A percentile compares a stretch with the other conserved stretches of the same genome.
These are phyloP conservation scores for Onygenales sp. DNA, from an alignment of 2,329 filamentous ascomycete genomes.

Conservation along the genomic window DNA sequence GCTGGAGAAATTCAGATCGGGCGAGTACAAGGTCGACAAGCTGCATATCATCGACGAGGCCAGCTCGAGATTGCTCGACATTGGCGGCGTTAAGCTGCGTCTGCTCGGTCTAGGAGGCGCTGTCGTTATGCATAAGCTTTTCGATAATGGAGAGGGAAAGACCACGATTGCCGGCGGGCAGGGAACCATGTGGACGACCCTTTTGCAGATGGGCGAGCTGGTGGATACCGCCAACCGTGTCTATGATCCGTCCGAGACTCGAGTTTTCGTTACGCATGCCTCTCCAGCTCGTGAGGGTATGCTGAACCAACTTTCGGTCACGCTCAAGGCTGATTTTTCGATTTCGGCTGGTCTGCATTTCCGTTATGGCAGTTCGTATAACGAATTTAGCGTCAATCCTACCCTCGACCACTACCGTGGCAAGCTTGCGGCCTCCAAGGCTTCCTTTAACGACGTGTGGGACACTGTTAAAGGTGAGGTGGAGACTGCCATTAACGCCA, in stretches of 20 bases:
- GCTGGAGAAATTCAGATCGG: slow-evolving; percentile 91
- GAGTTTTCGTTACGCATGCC: slow-evolving; percentile 92
- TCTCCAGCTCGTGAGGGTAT: slow-evolving; percentile 94
- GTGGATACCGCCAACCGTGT: slow-evolving; percentile 97
- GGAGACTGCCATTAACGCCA: slow-evolving; percentile 85
- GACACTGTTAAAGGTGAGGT: slow-evolving; percentile 96
- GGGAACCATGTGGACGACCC: slow-evolving; percentile 98
- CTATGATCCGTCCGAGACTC: slow-evolving; percentile 95
- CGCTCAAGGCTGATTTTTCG: slow-evolving; percentile 95
- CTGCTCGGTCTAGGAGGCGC: slow-evolving; percentile 88
- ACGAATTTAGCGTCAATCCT: slow-evolving; percentile 98
- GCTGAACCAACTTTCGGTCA: slow-evolving; percentile 93
- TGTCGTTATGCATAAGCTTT: slow-evolving; percentile 99
- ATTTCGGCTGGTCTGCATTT: slow-evolving; percentile 96
- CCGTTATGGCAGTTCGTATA: slow-evolving; percentile 97
- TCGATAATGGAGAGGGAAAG: slow-evolving; percentile 94
- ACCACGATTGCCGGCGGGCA: slow-evolving; percentile 97
- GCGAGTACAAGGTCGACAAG: slow-evolving; percentile 96
- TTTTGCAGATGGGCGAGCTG: slow-evolving; percentile 95
- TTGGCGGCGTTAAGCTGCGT: slow-evolving; percentile 91
- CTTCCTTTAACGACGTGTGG: slow-evolving; percentile 98
- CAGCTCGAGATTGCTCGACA: slow-evolving; percentile 85
- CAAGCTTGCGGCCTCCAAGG: slow-evolving; percentile 94
- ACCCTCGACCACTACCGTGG: slow-evolving; percentile 96
- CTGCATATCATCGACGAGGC: slow-evolving; percentile 98